Percentiles rank a stretch among this genome's conserved stretches.
Conservation (phyloP, 129 eudicot species). For the Flaveria linearis region DNA sequence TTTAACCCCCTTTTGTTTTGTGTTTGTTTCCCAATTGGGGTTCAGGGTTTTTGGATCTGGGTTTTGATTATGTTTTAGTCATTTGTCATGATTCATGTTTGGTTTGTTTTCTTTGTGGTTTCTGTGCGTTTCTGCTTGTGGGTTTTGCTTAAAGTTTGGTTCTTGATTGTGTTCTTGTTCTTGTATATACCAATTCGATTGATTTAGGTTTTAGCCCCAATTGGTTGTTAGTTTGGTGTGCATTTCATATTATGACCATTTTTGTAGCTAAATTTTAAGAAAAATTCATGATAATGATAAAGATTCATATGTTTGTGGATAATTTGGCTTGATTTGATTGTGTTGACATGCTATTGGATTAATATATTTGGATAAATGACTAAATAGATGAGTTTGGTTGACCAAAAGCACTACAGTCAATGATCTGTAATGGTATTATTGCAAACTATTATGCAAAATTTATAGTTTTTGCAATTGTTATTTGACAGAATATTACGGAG, state of each 20-base stretch:
- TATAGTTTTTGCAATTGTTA: conserved; percentile 4
- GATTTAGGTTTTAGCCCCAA: not conserved
- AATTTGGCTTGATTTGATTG: not conserved
- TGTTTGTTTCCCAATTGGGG: conserved; percentile 10
- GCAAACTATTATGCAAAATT: not conserved
- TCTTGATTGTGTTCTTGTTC: conserved; percentile 12
- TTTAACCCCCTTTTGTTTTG: not conserved
- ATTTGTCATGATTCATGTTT: not conserved
- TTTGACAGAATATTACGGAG: conserved; percentile 57
- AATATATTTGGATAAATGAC: not conserved
- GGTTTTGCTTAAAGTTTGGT: conserved; percentile 16
- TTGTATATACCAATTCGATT: not conserved
- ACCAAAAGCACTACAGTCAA: not conserved
- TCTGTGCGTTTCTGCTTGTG: conserved; percentile 22
- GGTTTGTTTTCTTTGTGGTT: not conserved
- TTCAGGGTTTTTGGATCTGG: conserved; percentile 29
- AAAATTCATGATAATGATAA: not conserved
- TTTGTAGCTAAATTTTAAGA: not conserved
- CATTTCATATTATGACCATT: conserved; percentile 5
- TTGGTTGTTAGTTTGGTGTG: not conserved
- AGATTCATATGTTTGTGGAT: not conserved
- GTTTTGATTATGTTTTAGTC: conserved; percentile 5
- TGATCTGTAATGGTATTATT: not conserved
- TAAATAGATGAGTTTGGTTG: not conserved
- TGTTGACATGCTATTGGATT: not conserved